Conservation (phyloP, 2,329 filamentous ascomycete species). For the Fusarium virguliforme region DNA sequence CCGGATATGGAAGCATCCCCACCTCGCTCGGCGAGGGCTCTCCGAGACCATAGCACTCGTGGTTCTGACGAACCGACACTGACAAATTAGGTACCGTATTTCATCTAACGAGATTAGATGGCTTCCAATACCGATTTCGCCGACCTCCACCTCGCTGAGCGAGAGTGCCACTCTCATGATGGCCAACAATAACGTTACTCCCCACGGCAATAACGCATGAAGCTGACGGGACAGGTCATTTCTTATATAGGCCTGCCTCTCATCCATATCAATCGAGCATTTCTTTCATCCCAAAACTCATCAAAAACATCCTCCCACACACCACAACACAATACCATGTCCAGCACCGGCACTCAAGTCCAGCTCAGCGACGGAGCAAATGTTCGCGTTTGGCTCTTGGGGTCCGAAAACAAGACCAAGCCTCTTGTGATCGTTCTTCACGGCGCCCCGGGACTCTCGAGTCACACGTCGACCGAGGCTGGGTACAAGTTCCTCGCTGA, state of each 20-base stretch:
- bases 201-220: not conserved
- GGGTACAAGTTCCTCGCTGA: slow-evolving; percentile 21
- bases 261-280: not conserved
- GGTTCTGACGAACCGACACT: not conserved
- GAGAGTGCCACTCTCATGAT: not conserved
- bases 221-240: too few species aligned
- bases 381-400: slow-evolving; percentile 25
- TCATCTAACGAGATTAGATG: not conserved
- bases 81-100: not conserved
- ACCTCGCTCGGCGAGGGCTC: slow-evolving; percentile 9
- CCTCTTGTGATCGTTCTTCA: slow-evolving; percentile 23
- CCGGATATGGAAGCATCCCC: not conserved
- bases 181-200: not conserved
- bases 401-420: slow-evolving; percentile 21
- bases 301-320: not conserved
- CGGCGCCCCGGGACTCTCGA: slow-evolving; percentile 16
- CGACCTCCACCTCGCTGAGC: slow-evolving; percentile 19
- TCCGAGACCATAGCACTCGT: not conserved
- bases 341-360: not conserved
- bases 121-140: not conserved
- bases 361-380: slow-evolving; percentile 25
- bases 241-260: accelerated
- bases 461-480: not conserved
- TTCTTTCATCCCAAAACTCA: not conserved
- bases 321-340: not conserved